phyloP scores from a whole-genome alignment of 2,329 filamentous ascomycete genomes.

The Fusarium burgessii region DNA sequence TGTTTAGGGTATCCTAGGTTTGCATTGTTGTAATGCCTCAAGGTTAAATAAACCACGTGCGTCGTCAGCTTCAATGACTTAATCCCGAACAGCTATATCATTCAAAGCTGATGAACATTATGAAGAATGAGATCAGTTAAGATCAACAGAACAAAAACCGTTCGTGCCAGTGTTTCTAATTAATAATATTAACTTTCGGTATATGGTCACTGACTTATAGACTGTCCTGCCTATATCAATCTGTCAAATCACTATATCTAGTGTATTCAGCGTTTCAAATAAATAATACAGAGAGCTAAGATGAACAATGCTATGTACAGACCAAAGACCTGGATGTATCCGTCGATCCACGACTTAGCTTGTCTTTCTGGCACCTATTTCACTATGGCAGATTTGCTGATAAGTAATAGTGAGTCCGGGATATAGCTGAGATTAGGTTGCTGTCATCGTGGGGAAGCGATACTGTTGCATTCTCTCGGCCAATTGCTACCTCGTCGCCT shows the following conservation, averaged over 20 bases:
- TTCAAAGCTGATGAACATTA: not conserved
- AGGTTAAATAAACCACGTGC: not conserved
- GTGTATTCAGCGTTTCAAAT: constrained; percentile 18
- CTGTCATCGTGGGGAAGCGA: constrained; percentile 30
- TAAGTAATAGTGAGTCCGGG: constrained; percentile 15
- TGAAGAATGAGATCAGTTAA: not conserved
- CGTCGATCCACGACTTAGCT: constrained; percentile 9
- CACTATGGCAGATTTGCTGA: not conserved
- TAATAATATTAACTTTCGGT: not conserved
- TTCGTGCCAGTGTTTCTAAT: not conserved
- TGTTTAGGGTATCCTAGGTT: constrained; percentile 13
- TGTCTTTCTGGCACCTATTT: not conserved
- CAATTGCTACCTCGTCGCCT: constrained; percentile 15
- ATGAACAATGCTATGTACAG: constrained; percentile 4
- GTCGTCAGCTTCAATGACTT: not conserved
- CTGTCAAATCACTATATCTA: constrained; percentile 9
- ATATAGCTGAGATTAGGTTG: constrained; percentile 28
- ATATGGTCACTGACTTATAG: not conserved
- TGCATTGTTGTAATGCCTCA: not conserved
- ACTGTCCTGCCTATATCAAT: constrained; percentile 11
- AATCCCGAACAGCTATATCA: not conserved
- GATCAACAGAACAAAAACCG: not conserved
- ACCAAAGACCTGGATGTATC: constrained; percentile 1
- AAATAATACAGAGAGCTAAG: not conserved
- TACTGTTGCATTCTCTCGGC: constrained; percentile 22